Conservation (phyloP, 192 early-diverging fungal genomes). For the Phlyctochytrium planicorne region DNA sequence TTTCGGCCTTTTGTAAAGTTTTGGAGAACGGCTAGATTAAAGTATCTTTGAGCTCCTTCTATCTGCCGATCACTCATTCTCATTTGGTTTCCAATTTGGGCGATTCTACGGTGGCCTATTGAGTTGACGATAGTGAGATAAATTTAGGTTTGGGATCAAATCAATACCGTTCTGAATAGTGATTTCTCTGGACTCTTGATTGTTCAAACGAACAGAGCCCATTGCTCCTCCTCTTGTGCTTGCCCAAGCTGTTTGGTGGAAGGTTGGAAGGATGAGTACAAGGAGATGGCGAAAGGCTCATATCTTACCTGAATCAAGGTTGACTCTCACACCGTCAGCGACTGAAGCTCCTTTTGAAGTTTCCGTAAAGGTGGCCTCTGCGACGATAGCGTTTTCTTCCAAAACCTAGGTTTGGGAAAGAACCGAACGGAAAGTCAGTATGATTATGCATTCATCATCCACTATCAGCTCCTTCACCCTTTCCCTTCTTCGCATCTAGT, state of each 20-base stretch:
- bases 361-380: slow-evolving; percentile 90
- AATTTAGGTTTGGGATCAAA: not conserved
- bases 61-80: slow-evolving; percentile 70
- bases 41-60: slow-evolving; percentile 82
- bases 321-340: slow-evolving; percentile 49
- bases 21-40: slow-evolving; percentile 71
- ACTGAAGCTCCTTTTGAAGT: slow-evolving; percentile 82
- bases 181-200: slow-evolving; percentile 36
- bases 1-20: slow-evolving; percentile 82
- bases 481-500: too few species aligned
- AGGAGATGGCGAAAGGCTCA: not conserved
- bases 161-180: slow-evolving; percentile 42
- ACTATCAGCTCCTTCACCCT: too few species aligned
- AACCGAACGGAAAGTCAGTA: not conserved
- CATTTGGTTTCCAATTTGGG: slow-evolving; percentile 67
- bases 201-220: not conserved
- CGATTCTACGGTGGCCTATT: slow-evolving; percentile 70
- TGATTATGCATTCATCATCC: too few species aligned
- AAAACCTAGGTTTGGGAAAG: slow-evolving; percentile 59
- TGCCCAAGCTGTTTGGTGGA: slow-evolving; percentile 19
- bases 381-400: slow-evolving; percentile 90
- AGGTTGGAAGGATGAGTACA: not conserved
- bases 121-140: slow-evolving; percentile 7
- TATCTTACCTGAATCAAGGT: slow-evolving; percentile 5
- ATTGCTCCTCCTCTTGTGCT: slow-evolving; percentile 21